phyloP scores from a whole-genome alignment of 371 early-diverging fungal species.

The Batkoa obscura region DNA sequence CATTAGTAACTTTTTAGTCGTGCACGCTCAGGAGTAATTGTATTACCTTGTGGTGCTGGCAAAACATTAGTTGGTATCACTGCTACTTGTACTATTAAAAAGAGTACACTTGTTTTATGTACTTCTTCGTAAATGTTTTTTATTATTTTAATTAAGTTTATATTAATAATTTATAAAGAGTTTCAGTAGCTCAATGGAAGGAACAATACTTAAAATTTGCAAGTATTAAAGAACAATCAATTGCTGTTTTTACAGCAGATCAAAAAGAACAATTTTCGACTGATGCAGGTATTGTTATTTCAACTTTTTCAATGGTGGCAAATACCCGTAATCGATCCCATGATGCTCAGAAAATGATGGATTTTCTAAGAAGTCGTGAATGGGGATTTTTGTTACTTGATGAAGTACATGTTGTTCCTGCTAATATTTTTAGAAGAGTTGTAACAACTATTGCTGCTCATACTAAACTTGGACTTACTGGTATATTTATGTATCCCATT shows the following conservation, averaged over 20 bases:
- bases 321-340: conserved; percentile 88
- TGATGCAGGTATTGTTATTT: conserved; percentile 85
- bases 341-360: conserved; percentile 96
- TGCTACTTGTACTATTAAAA: conserved; percentile 97
- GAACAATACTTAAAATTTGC: conserved; percentile 93
- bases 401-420: conserved; percentile 99
- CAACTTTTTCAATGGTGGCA: conserved; percentile 98
- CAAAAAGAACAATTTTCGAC: conserved; percentile 83
- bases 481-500: neutral
- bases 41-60: conserved; percentile 98
- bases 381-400: conserved; percentile 99
- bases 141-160: neutral
- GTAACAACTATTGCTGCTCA: conserved; percentile 92
- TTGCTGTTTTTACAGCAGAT: conserved; percentile 94
- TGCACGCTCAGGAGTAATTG: conserved; percentile 99
- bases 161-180: conserved; percentile 17
- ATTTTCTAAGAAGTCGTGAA: conserved; percentile 75
- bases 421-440: conserved; percentile 96
- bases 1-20: conserved; percentile 22
- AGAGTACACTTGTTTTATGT: conserved; percentile 89
- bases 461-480: conserved; percentile 94
- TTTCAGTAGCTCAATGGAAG: conserved; percentile 99
- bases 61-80: conserved; percentile 99
- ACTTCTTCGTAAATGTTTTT: conserved; percentile 50
- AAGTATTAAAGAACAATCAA: conserved; percentile 74